Conservation (phyloP, 1,284 basidiomycete genomes). For the Anthracocystis setariae region DNA sequence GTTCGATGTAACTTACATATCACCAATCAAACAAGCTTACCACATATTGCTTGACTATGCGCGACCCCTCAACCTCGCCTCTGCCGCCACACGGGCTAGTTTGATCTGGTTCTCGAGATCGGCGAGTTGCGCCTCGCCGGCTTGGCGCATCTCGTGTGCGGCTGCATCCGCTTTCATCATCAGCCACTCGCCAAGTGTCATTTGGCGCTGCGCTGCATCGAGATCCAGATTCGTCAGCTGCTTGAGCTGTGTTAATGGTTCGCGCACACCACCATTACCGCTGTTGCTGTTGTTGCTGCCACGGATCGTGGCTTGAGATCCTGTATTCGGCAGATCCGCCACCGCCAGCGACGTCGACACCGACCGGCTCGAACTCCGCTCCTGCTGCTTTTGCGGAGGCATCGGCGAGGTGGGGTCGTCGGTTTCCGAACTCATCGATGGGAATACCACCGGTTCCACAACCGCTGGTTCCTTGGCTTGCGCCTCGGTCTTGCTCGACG, state of each 20-base stretch:
- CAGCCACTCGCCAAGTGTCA: constrained; percentile 51
- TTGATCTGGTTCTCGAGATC: constrained; percentile 30
- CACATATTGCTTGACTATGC: not conserved
- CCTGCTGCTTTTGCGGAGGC: too few species aligned
- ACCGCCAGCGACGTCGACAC: constrained; percentile 11
- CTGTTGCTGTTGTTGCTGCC: constrained; percentile 10
- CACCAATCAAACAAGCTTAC: too few species aligned
- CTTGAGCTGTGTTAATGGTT: constrained; percentile 18
- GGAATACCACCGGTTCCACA: constrained; percentile 10
- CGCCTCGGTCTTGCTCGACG: constrained; percentile 11
- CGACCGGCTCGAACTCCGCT: constrained; percentile 16
- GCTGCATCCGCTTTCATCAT: constrained; percentile 38
- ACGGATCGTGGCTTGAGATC: constrained; percentile 36
- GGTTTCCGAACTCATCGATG: constrained; percentile 29
- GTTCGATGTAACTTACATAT: too few species aligned
- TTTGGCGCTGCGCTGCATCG: constrained; percentile 18
- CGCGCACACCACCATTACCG: too few species aligned
- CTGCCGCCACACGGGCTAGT: constrained; percentile 14
- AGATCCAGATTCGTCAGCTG: constrained; percentile 23
- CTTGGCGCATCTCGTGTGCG: constrained; percentile 35
- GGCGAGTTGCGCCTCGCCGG: constrained; percentile 25
- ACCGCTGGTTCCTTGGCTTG: not conserved
- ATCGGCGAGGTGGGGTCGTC: too few species aligned
- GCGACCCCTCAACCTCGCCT: constrained; percentile 10
- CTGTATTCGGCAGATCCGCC: constrained; percentile 11